A percentile compares a stretch with the other conserved stretches of the same genome.
phyloP scores from a whole-genome alignment of 1,284 basidiomycete genomes.

The Naganishia sp. region DNA sequence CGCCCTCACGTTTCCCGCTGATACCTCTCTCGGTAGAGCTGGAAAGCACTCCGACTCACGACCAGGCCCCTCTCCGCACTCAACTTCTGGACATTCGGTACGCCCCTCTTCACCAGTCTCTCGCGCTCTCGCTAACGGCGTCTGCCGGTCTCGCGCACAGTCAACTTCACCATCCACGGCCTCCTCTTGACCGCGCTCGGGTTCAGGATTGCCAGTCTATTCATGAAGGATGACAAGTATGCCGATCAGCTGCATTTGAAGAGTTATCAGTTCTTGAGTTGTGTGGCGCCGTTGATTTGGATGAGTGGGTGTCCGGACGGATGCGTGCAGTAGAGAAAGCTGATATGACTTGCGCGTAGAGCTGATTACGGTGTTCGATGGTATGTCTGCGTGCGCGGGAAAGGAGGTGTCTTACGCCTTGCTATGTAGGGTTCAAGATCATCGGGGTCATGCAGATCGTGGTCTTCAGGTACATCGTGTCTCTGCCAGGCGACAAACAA shows the following conservation, averaged over 20 bases:
- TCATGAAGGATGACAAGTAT: conserved; percentile 52
- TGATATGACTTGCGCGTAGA: conserved; percentile 56
- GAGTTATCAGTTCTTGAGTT: conserved; percentile 84
- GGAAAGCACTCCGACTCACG: conserved; percentile 46
- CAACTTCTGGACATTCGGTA: conserved; percentile 40
- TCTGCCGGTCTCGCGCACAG: conserved; percentile 42
- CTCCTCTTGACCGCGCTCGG: conserved; percentile 72
- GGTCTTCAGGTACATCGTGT: conserved; percentile 43
- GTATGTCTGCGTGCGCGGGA: background rate
- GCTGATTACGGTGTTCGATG: conserved; percentile 74
- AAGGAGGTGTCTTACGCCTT: conserved; percentile 38
- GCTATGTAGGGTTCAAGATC: conserved; percentile 64
- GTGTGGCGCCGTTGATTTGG: conserved; percentile 84
- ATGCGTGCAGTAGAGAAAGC: conserved; percentile 16
- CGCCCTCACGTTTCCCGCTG: background rate
- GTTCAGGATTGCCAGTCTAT: conserved; percentile 69
- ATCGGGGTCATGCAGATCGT: conserved; percentile 55
- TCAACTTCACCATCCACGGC: conserved; percentile 70
- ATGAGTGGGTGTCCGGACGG: conserved; percentile 65
- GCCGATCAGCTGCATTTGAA: conserved; percentile 59
- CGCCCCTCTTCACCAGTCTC: conserved; percentile 45
- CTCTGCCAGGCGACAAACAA: background rate
- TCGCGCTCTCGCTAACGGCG: conserved; percentile 52
- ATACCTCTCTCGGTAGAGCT: background rate
- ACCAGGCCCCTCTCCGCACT: conserved; percentile 42